Base-by-base conservation (phyloP, 352 stramenopile genomes). In the Globisporangium splendens region DNA sequence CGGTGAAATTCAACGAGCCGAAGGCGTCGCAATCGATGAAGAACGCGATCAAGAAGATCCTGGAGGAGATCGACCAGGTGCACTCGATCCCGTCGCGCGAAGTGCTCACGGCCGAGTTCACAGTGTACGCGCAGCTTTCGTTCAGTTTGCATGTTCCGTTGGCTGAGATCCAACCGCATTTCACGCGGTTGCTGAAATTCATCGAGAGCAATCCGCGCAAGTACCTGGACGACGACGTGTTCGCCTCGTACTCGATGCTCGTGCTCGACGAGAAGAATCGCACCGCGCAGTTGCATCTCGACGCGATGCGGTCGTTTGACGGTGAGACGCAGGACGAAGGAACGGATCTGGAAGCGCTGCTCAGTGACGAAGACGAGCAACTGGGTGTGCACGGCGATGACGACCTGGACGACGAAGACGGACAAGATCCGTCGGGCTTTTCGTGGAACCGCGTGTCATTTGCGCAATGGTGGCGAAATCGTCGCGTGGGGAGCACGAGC, bases 1-100 rank as follows among this genome's bases (percentile, higher is more conserved):
- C 96, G 1, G 86, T 90, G 41, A 99, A 99, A 59, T 95, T 95
- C 65, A 95, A 94, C 43, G 86, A 95, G 42, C 86, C 86, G 0
- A 83, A 86, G 47, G 63, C 79, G 3, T 89, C 77, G 8, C 76
- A 86, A 20, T 70, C 74, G 28, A 83, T 88, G 66, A 85, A 88
- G 58, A 60, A 50, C 2, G 74, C 76, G 31, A 79, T 91, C 60
- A 79, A 82, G 50, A 64, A 86, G 63, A 77, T 95, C 11, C 53
- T 95, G 31, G 74, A 75, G 12, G 83, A 93, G 56, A 90, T 95
- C 42, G 86, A 95, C 55, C 65, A 73, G 33, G 83, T 84, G 12
- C 83, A 95, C 61, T 88, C 88, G 21, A 66, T 96, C 18, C 75
- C 88, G 43, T 91, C 86, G 15, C 68, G 81, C 0, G 84, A 96